These are phyloP conservation scores for Pigoraptor vietnamica DNA, from an alignment of 78 protist genomes.

Conservation along the genomic window DNA sequence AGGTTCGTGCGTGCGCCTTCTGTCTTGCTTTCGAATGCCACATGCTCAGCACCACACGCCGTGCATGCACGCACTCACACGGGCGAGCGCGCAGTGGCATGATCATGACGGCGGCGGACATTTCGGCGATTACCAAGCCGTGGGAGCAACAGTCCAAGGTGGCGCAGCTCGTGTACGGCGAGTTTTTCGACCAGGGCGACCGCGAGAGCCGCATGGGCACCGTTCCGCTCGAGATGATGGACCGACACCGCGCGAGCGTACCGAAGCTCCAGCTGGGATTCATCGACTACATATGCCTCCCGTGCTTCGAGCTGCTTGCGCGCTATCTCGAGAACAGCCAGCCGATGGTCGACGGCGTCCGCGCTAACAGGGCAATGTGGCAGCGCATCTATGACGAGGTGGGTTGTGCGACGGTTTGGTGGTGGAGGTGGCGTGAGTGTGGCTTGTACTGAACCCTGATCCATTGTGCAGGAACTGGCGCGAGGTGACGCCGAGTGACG, in stretches of 20 bases:
- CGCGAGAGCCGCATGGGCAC: not conserved
- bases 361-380: not conserved
- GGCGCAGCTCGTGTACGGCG: not conserved
- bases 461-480: not conserved
- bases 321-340: not conserved
- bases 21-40: not conserved
- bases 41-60: not conserved
- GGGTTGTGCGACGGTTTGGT: not conserved
- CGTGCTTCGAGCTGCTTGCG: not conserved
- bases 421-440: too few species aligned
- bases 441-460: not conserved
- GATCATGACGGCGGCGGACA: conserved; percentile 4
- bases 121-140: not conserved
- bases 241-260: not conserved
- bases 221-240: not conserved
- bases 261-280: conserved; percentile 13
- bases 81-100: not conserved
- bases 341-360: not conserved
- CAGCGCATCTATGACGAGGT: not conserved
- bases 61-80: not conserved
- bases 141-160: not conserved
- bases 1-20: not conserved
- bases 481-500: not conserved
- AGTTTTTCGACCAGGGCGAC: conserved; percentile 18
- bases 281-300: not conserved